These are phyloP conservation scores for Kazachstania sp. DNA, from an alignment of 1,139 yeast species.

Conservation along the genomic window DNA sequence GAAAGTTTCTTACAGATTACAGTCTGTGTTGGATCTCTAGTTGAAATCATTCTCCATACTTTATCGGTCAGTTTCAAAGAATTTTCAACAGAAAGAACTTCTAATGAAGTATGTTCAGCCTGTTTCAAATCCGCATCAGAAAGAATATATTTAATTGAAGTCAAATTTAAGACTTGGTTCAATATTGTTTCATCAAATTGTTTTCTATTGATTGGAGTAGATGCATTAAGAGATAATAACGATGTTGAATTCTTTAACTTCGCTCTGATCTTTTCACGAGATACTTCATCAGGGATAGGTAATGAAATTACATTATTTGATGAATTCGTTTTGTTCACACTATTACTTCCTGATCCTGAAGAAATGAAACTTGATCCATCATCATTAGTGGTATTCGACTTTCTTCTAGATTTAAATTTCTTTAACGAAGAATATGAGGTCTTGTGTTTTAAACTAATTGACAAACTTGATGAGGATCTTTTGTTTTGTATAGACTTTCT, in stretches of 20 bases:
- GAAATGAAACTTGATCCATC: constrained; percentile 10
- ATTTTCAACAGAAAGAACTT: constrained; percentile 9
- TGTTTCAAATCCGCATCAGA: constrained; percentile 10
- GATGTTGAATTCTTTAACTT: constrained; percentile 48
- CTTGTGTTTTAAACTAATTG: constrained; percentile 25
- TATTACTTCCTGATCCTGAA: constrained; percentile 3
- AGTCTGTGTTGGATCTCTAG: constrained; percentile 8
- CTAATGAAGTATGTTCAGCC: constrained; percentile 3
- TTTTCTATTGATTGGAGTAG: constrained; percentile 16
- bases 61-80: constrained; percentile 13
- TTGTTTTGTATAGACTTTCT: constrained; percentile 15
- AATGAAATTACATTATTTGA: constrained; percentile 37
- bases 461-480: constrained; percentile 23
- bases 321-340: constrained; percentile 9
- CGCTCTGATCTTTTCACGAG: constrained; percentile 45
- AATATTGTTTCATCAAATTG: constrained; percentile 24
- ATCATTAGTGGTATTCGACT: constrained; percentile 15
- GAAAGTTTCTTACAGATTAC: constrained; percentile 19
- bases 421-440: constrained; percentile 29
- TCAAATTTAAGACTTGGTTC: constrained; percentile 20
- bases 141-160: constrained; percentile 18
- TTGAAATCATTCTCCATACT: constrained; percentile 14
- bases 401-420: constrained; percentile 24
- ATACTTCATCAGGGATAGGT: constrained; percentile 49
- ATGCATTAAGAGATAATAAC: constrained; percentile 36